Conservation (phyloP, 192 early-diverging fungal species). For the Backusella tarrabulga region DNA sequence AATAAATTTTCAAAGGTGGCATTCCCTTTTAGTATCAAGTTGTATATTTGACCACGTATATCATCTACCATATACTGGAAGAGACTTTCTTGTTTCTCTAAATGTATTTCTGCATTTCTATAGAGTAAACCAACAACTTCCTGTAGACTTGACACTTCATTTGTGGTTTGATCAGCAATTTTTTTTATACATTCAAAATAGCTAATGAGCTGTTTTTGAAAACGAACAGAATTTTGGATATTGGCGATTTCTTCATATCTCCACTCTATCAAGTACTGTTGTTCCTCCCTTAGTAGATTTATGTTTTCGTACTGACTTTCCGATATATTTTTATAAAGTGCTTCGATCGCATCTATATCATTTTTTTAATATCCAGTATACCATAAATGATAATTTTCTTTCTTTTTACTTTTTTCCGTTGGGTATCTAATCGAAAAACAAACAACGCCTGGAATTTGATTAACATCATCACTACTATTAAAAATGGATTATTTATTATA, state of each 20-base stretch:
- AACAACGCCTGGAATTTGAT: background rate
- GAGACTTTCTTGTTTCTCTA: background rate
- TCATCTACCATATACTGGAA: background rate
- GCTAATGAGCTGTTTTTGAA: background rate
- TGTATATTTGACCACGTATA: background rate
- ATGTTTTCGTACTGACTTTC: background rate
- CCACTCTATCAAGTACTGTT: background rate
- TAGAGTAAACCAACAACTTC: background rate
- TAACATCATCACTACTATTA: background rate
- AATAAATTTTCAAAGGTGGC: background rate
- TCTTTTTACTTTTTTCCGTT: background rate
- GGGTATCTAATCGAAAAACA: background rate
- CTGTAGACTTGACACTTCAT: background rate
- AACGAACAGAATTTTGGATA: background rate
- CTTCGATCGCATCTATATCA: background rate
- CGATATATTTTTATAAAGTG: background rate
- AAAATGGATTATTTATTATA: background rate
- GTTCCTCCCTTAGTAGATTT: background rate
- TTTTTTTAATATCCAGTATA: background rate
- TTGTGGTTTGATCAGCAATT: background rate
- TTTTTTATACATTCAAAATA: background rate
- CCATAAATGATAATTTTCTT: background rate
- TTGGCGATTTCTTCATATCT: background rate
- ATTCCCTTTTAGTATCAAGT: background rate
- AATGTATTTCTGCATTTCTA: background rate